Evolutionary conservation across 2,329 filamentous ascomycete genomes (phyloP), one percentile per base, ranked within the genome.

Genomic region (Penicillium sp.): DNA sequence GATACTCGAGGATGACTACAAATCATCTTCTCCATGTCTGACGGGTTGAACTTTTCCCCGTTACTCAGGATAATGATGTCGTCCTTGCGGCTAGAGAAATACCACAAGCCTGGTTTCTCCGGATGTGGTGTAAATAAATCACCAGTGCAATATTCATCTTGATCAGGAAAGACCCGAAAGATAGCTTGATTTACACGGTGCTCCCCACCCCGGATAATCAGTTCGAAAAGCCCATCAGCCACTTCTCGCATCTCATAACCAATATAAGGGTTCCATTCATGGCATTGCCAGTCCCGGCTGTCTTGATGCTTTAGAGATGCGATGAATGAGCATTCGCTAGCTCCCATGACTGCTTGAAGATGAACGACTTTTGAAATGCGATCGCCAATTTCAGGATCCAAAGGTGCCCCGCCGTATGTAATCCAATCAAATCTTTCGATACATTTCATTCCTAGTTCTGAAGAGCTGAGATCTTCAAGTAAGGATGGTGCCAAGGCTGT

Each of bases 1-100:
- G 56, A 51, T 1, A 79, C 57, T 1, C 64, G 45, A 0, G 70
- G 66, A 49, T 76, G 70, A 0, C 51, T 52, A 13, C 62, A 58
- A 9, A 79, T 61, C 2, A 56, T 53, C 7, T 59, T 59, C 55
- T 79, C 76, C 51, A 75, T 70, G 2, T 66, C 52, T 1, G 73
- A 48, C 0, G 78, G 76, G 37, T 78, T 77, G 33, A 75, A 68
- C 58, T 79, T 80, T 45, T 75, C 69, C 1, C 75, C 75, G 54
- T 74, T 77, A 5, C 64, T 67, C 24, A 78, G 63, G 0, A 77
- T 68, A 7, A 79, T 68, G 0, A 77, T 64, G 58, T 79, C 76
- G 57, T 79, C 76, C 9, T 56, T 52, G 4, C 77, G 61, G 2
- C 74, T 73, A 26, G 67, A 58, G 50, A 68, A 77, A 9, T 62